Evolutionary conservation across 2,329 filamentous ascomycete species (phyloP).

Genomic region (Penicillium hesseltinei): DNA sequence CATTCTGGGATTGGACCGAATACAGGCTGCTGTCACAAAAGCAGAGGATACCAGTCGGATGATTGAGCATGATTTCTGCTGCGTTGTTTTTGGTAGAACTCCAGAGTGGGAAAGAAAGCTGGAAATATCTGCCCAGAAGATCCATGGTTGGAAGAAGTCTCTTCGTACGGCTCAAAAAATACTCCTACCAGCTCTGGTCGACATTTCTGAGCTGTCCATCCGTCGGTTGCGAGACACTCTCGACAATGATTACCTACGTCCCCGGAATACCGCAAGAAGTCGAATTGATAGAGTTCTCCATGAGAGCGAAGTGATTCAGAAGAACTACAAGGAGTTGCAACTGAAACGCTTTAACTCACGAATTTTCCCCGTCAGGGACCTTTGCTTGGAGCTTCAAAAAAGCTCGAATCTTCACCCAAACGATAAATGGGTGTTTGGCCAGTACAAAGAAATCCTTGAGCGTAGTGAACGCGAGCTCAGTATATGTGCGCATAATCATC

Average conservation of each 20-base stretch:
- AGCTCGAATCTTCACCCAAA: neutral
- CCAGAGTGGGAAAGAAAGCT: neutral
- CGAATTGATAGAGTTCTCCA: conserved; percentile 22
- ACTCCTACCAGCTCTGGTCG: neutral
- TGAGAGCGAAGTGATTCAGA: neutral
- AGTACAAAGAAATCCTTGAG: neutral
- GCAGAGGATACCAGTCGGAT: neutral
- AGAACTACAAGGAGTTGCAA: conserved; percentile 11
- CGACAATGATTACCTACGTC: conserved; percentile 14
- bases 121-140: neutral
- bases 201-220: neutral
- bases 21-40: neutral
- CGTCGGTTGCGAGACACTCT: conserved; percentile 1
- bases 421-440: neutral
- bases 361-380: neutral
- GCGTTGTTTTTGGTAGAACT: neutral
- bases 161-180: neutral
- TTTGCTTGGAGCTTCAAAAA: neutral
- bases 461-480: neutral
- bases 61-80: conserved; percentile 8
- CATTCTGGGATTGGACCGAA: neutral
- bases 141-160: neutral
- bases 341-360: neutral
- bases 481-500: neutral
- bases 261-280: conserved; percentile 17